These are phyloP conservation scores for Metschnikowia aberdeeniae DNA, from an alignment of 805 yeast genomes.

Conservation along the genomic window DNA sequence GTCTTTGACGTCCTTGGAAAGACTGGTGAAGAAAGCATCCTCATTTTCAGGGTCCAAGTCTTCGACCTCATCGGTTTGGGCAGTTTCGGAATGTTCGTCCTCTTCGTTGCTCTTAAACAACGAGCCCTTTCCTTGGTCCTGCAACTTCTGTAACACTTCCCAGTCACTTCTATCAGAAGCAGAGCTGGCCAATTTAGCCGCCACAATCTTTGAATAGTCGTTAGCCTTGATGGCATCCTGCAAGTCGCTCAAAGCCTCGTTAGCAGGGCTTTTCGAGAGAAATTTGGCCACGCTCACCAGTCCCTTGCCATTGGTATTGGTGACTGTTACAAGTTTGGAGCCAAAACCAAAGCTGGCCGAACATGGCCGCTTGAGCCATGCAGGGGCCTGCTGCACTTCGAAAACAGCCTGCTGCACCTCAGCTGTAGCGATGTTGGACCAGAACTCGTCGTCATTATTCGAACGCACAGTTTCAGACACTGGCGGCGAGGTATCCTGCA, in stretches of 20 bases:
- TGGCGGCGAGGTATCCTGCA: conserved; percentile 79
- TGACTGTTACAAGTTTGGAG: conserved; percentile 69
- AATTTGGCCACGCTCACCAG: conserved; percentile 42
- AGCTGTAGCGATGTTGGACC: conserved; percentile 70
- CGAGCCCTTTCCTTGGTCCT: conserved; percentile 46
- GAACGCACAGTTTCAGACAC: conserved; percentile 40
- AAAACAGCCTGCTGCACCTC: conserved; percentile 73
- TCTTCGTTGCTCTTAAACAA: conserved; percentile 39
- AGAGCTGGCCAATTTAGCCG: conserved; percentile 42
- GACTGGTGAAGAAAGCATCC: conserved; percentile 37
- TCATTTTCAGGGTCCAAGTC: conserved; percentile 13
- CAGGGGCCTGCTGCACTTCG: conserved; percentile 75
- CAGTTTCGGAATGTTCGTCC: background rate
- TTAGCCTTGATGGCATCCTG: conserved; percentile 53
- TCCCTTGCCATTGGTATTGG: conserved; percentile 38
- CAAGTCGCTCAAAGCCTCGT: conserved; percentile 29
- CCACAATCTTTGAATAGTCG: conserved; percentile 53
- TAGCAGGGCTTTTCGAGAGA: conserved; percentile 33
- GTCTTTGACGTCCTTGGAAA: conserved; percentile 22
- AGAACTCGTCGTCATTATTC: conserved; percentile 70
- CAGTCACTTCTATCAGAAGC: conserved; percentile 56
- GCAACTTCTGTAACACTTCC: conserved; percentile 53
- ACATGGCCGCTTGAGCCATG: conserved; percentile 75
- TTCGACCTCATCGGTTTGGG: background rate
- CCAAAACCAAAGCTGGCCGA: conserved; percentile 90